Conservation (phyloP, 1,284 basidiomycete species). For the Termitomyces sp. region DNA sequence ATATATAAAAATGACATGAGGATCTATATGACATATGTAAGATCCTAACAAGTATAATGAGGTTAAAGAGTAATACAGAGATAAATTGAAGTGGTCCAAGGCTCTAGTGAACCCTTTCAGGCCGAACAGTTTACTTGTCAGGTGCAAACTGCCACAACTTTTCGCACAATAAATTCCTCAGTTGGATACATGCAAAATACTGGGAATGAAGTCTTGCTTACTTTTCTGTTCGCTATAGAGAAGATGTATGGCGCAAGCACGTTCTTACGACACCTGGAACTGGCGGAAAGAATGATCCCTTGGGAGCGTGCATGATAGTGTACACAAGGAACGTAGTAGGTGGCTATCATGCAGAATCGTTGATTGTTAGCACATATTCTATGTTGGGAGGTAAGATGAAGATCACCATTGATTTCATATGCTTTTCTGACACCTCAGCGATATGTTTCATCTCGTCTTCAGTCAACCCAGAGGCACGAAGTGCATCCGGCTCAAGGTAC, state of each 20-base stretch:
- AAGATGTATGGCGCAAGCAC: constrained; percentile 17
- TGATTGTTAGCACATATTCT: neutral
- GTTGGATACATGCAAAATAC: neutral
- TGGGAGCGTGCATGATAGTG: constrained; percentile 15
- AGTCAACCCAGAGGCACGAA: constrained; percentile 17
- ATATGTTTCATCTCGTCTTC: constrained; percentile 15
- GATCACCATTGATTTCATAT: constrained; percentile 18
- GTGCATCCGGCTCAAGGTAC: constrained; percentile 15
- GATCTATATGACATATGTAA: neutral
- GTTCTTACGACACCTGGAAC: constrained; percentile 14
- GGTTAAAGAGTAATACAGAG: neutral
- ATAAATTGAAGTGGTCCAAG: neutral
- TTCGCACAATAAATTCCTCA: neutral
- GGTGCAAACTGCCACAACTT: constrained; percentile 18
- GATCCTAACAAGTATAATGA: neutral
- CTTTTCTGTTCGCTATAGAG: constrained; percentile 13
- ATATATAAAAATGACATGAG: neutral
- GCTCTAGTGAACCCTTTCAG: neutral
- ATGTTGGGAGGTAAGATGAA: neutral
- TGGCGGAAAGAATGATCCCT: constrained; percentile 16
- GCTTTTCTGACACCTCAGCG: constrained; percentile 12
- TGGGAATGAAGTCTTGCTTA: constrained; percentile 4
- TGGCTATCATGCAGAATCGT: constrained; percentile 5
- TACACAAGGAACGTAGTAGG: constrained; percentile 17
- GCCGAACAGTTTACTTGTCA: neutral